These are phyloP conservation scores for Kandelia obovata DNA, from an alignment of 345 rosid genomes.

Conservation along the genomic window DNA sequence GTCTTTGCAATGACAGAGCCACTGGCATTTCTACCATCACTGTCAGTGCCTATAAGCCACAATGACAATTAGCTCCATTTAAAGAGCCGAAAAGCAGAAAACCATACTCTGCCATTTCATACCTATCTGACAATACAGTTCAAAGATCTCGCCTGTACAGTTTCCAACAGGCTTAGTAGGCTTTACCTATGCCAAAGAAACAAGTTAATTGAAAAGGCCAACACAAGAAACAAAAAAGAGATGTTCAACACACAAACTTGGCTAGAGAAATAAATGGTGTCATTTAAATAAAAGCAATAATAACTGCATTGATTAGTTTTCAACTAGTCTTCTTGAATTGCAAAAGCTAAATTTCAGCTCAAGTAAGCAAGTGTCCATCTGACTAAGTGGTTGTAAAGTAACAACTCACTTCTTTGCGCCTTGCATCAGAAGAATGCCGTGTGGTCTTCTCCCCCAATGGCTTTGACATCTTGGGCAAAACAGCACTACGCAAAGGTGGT, in stretches of 20 bases:
- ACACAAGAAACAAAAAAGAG: too few relatives aligned
- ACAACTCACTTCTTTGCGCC: constrained; percentile 36
- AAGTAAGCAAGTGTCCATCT: too few relatives aligned
- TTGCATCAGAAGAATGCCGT: constrained; percentile 23
- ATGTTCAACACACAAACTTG: too few relatives aligned
- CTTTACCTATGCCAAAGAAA: constrained; percentile 31
- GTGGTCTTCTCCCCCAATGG: constrained; percentile 21
- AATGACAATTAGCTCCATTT: constrained; percentile 27
- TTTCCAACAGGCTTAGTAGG: constrained; percentile 29
- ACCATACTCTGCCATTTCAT: constrained; percentile 32
- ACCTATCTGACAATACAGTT: constrained; percentile 50
- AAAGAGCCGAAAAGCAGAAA: constrained; percentile 37
- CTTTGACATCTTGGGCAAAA: constrained; percentile 32
- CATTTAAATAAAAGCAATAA: too few relatives aligned
- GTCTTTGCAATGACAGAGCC: constrained; percentile 28
- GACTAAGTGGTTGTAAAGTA: too few relatives aligned
- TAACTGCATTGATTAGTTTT: too few relatives aligned
- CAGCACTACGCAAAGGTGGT: constrained; percentile 26
- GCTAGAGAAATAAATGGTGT: too few relatives aligned
- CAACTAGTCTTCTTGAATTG: too few relatives aligned
- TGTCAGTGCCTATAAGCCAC: constrained; percentile 33
- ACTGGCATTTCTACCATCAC: constrained; percentile 27
- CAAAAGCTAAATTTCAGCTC: too few relatives aligned
- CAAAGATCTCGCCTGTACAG: constrained; percentile 21
- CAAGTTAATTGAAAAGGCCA: too few relatives aligned